Base-by-base conservation (phyloP, 1,284 basidiomycete genomes). In the Tremellales sp. region DNA sequence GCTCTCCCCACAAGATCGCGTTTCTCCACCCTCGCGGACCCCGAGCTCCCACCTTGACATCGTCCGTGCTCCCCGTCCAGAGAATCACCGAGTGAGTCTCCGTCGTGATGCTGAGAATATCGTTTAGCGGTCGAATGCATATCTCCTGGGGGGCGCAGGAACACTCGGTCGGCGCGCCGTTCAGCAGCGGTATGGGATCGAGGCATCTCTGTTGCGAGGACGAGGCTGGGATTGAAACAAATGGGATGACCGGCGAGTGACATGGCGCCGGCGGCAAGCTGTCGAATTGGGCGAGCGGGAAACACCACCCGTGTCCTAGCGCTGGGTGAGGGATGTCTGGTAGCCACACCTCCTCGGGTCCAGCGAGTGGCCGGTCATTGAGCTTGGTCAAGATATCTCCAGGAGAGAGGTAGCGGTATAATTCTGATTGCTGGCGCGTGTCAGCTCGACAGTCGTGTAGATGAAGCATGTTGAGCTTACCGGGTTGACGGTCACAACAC, bases 341-440 rank as follows among this genome's bases (percentile, higher is more conserved):
- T 51, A 36, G 25, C 63, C 50, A 50, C 64, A 66, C 64, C 64
- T 65, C 65, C 2, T 43, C 44, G 6, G 36, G 19, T 4, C 55
- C 55, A 7, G 57, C 59, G 24, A 67, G 27, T 28, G 54, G 54
- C 10, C 57, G 28, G 35, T 69, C 68, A 43, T 71, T 64, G 18
- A 71, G 43, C 44, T 69, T 64, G 3, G 64, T 66, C 24, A 71
- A 55, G 6, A 67, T 32, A 21, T 64, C 57, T 3, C 66, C 68
- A 3, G 56, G 46, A 3, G 35, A 8, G 2, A 71, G 36, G 38
- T 65, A 58, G 4, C 36, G 29, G 25, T 56, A 57, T 18, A 66
- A 32, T 2, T 62, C 60, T 9, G 64, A 66, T 16, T 34, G 41
- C 62, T 64, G 36, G 9, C 10, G 39, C 21, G 29, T 39, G 29